phyloP scores from a whole-genome alignment of 2,329 filamentous ascomycete species.

The Dactylellina sp. region DNA sequence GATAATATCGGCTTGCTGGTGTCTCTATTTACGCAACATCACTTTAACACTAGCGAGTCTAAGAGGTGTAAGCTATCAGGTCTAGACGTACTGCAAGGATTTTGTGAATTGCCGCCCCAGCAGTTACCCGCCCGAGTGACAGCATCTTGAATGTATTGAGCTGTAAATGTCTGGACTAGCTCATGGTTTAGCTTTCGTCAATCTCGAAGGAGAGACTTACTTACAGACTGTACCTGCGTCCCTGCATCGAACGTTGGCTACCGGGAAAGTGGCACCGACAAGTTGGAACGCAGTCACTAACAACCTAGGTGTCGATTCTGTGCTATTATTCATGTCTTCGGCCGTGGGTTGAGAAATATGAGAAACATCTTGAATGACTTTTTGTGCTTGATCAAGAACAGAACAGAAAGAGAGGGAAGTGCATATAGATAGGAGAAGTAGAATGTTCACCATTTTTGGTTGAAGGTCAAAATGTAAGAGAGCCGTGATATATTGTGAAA shows the following conservation, averaged over 20 bases:
- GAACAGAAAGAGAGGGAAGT: slow-evolving; percentile 5
- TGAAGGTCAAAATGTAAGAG: slow-evolving; percentile 7
- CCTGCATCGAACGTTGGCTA: not conserved
- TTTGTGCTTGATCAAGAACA: slow-evolving; percentile 8
- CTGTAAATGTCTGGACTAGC: slow-evolving; percentile 4
- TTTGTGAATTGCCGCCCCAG: not conserved
- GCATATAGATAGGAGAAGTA: slow-evolving; percentile 9
- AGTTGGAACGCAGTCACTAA: not conserved
- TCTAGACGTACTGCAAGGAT: slow-evolving; percentile 6
- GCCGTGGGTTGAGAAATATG: not conserved
- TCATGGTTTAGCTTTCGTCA: slow-evolving; percentile 9
- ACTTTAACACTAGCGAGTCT: slow-evolving; percentile 4
- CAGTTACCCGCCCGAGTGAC: not conserved
- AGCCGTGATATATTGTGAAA: slow-evolving; percentile 5
- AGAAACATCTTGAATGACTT: slow-evolving; percentile 16
- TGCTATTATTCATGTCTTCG: slow-evolving; percentile 11
- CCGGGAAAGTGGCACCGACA: not conserved
- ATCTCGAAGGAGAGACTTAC: not conserved
- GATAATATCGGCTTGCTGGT: not conserved
- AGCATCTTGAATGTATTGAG: slow-evolving; percentile 10
- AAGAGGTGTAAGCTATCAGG: not conserved
- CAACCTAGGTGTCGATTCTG: not conserved
- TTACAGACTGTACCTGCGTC: not conserved
- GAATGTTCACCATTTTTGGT: slow-evolving; percentile 11
- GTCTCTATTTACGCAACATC: slow-evolving; percentile 13